Conservation (phyloP, 2,329 filamentous ascomycete species). For the Leptographium radiaticola region DNA sequence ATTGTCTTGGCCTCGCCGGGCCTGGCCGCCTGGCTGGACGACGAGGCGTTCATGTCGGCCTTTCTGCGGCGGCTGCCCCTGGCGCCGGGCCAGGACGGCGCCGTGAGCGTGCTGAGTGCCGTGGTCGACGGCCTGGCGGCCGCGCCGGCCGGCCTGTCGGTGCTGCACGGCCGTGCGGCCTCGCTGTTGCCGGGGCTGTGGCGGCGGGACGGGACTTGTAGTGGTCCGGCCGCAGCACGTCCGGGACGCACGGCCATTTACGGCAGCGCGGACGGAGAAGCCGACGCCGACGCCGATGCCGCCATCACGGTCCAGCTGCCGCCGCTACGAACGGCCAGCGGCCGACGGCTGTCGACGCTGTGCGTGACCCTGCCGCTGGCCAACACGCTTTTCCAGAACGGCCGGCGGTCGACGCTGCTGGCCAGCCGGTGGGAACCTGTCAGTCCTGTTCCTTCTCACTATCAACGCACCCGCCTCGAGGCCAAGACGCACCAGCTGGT, state of each 20-base stretch:
- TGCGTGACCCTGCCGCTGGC: conserved; percentile 51
- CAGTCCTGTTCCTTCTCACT: too few species aligned
- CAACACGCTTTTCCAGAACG: conserved; percentile 67
- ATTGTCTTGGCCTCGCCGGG: conserved; percentile 37
- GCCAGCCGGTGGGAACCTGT: conserved; percentile 30
- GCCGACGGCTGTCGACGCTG: conserved; percentile 17
- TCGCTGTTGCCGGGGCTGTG: conserved; percentile 33
- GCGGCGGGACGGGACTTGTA: too few species aligned
- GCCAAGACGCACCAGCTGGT: conserved; percentile 22
- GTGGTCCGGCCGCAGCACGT: too few species aligned
- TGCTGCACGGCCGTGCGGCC: conserved; percentile 31
- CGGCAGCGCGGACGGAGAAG: conserved; percentile 1
- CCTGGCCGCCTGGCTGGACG: conserved; percentile 33
- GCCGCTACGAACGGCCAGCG: conserved; percentile 22
- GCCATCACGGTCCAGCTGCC: conserved; percentile 29
- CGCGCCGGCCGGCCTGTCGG: conserved; percentile 31
- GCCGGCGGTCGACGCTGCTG: conserved; percentile 44
- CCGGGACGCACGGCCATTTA: not conserved
- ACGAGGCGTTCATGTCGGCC: conserved; percentile 23
- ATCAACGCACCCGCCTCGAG: too few species aligned
- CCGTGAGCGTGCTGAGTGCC: conserved; percentile 37
- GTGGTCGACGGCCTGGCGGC: conserved; percentile 40
- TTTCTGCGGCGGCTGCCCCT: conserved; percentile 16
- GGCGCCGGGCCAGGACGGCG: not conserved
- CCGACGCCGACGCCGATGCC: conserved; percentile 23